Evolutionary conservation across 2,329 filamentous ascomycete genomes (phyloP), one percentile per base, ranked within the genome.

Genomic region (Fusarium annulatum): DNA sequence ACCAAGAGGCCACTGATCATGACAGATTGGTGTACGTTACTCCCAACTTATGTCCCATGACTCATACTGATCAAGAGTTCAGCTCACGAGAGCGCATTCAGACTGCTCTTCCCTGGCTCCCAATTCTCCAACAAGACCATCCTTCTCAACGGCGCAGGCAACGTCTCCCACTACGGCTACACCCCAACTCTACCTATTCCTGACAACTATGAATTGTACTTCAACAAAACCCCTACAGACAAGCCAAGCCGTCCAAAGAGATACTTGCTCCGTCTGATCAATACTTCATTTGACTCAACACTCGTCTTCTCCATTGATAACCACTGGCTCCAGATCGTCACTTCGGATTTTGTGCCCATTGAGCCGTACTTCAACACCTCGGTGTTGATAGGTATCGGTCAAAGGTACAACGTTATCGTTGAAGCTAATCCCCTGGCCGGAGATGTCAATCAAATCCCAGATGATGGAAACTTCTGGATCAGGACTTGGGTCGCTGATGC

Each of bases 271-370:
- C 75, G 75, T 1, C 21, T 77, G 1, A 77, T 77, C 49, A 77
- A 77, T 7, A 77, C 75, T 0, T 77, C 75, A 0, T 70, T 77
- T 2, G 75, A 77, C n/a, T 62, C 75, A 2, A 75, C 73, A 0
- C 73, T 74, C 45, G 61, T 77, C 38, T 77, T 77, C 4, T 75
- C 69, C 3, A 77, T 77, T 5, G 75, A 77, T 12, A 75, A 76
- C 7, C 75, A 77, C n/a, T 69, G 67, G 56, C 64, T 77, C 5
- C 67, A 71, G 2, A 58, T 77, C 7, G 64, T 75, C 7, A 43
- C 73, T 0, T 33, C 71, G 5, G 75, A 77, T 16, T 77, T 77
- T 11, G 73, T 76, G 0, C 75, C 75, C 0, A 72, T 77, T 4
- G 60, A 73, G 6, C 75, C 75, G 0, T 76, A 77, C 10, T 68